These are phyloP conservation scores for Coelastrella sp. DNA, from an alignment of 139 green algal species.

Conservation along the genomic window DNA sequence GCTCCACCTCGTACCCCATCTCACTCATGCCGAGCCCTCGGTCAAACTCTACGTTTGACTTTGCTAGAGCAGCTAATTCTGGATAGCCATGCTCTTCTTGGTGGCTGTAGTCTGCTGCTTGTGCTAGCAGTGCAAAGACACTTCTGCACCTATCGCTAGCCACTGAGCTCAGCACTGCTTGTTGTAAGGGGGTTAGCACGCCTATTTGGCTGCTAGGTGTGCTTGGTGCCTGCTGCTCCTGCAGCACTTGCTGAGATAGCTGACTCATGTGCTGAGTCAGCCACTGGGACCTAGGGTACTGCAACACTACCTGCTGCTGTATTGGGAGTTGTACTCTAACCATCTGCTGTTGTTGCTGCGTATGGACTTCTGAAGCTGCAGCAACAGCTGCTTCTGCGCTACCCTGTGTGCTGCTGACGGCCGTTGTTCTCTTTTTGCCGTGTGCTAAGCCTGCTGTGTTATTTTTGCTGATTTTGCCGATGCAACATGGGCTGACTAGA, in stretches of 20 bases:
- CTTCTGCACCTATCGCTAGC: not conserved
- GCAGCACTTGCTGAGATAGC: not conserved
- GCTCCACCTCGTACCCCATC: not conserved
- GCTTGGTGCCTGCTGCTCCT: not conserved
- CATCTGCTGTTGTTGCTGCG: not conserved
- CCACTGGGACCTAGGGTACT: not conserved
- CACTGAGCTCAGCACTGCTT: not conserved
- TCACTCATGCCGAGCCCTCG: not conserved
- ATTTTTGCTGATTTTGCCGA: constrained; percentile 64
- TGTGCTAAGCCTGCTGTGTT: not conserved
- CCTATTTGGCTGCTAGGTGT: not conserved
- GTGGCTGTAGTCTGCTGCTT: constrained; percentile 42
- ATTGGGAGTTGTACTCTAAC: not conserved
- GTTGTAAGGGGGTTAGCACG: not conserved
- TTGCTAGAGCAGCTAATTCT: constrained; percentile 30
- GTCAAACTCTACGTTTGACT: constrained; percentile 50
- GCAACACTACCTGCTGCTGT: not conserved
- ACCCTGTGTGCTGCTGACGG: not conserved
- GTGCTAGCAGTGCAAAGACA: constrained; percentile 33
- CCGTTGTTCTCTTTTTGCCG: not conserved
- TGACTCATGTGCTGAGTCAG: not conserved
- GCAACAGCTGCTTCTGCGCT: not conserved
- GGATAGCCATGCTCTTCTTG: constrained; percentile 28
- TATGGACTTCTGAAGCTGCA: not conserved
- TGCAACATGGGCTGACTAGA: constrained; percentile 71